A percentile compares a stretch with the other conserved stretches of the same genome.
Conservation (phyloP, 225 moss, liverwort and hornwort species). For the Asterella californica region DNA sequence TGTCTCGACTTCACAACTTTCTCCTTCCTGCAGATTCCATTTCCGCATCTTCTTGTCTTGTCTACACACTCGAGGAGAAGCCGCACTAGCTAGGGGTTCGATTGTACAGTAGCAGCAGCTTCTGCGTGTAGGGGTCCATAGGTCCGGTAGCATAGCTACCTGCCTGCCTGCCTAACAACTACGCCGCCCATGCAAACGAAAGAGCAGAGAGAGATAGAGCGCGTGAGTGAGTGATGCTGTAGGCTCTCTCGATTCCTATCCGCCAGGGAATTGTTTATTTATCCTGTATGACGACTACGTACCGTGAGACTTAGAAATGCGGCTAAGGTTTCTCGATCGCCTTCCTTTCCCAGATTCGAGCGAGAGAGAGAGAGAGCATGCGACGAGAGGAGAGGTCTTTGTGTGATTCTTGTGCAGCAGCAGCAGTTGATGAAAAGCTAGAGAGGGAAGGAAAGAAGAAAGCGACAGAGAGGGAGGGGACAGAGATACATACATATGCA, state of each 20-base stretch:
- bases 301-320: not conserved
- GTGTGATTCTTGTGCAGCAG: not conserved
- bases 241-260: not conserved
- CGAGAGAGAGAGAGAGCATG: no score
- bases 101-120: not conserved
- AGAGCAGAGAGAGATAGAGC: not conserved
- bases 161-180: constrained; percentile 8
- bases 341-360: constrained; percentile 10
- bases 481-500: no score
- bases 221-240: constrained; percentile 1
- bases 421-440: not conserved
- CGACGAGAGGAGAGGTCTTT: not conserved
- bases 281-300: not conserved
- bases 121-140: not conserved
- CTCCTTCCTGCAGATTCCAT: not conserved
- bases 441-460: not conserved
- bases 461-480: not conserved
- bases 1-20: not conserved
- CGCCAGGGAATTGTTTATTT: not conserved
- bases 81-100: not conserved
- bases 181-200: constrained; percentile 7
- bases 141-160: not conserved
- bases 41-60: not conserved
- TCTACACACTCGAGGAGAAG: not conserved
- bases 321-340: not conserved